Evolutionary conservation across 306 rosid species (phyloP).

Genomic region (Trifolium repens): DNA sequence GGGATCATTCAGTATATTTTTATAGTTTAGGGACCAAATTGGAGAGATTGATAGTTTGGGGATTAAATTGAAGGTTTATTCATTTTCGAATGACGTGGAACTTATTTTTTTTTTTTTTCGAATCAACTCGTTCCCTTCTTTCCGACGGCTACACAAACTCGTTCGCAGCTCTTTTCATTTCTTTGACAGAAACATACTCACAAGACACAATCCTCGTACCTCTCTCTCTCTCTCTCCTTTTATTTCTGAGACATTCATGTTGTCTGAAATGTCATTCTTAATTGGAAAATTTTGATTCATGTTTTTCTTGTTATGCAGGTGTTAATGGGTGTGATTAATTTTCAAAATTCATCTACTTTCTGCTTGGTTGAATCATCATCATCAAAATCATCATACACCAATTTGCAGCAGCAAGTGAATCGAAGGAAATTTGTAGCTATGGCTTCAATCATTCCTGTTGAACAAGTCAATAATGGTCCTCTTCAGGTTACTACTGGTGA

Average conservation of each 20-base stretch:
- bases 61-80: too few species aligned
- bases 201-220: too few species aligned
- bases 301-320: neutral
- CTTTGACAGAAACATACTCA: too few species aligned
- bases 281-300: neutral
- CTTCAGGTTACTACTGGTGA: constrained; percentile 60
- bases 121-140: too few species aligned
- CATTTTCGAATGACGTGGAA: too few species aligned
- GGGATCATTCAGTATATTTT: too few species aligned
- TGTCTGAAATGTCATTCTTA: neutral
- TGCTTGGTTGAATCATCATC: constrained; percentile 7
- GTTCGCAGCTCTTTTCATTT: too few species aligned
- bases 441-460: constrained; percentile 65
- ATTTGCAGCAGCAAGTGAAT: constrained; percentile 34
- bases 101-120: too few species aligned
- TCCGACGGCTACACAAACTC: too few species aligned
- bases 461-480: constrained; percentile 51
- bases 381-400: constrained; percentile 20
- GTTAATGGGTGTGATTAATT: constrained; percentile 66
- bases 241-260: neutral
- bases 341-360: constrained; percentile 45
- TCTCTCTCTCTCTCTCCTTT: too few species aligned
- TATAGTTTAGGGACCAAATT: too few species aligned
- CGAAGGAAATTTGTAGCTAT: constrained; percentile 55
- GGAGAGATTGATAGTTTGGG: too few species aligned